Conservation (phyloP, 179 eudicot species). For the Beta macrorhiza region DNA sequence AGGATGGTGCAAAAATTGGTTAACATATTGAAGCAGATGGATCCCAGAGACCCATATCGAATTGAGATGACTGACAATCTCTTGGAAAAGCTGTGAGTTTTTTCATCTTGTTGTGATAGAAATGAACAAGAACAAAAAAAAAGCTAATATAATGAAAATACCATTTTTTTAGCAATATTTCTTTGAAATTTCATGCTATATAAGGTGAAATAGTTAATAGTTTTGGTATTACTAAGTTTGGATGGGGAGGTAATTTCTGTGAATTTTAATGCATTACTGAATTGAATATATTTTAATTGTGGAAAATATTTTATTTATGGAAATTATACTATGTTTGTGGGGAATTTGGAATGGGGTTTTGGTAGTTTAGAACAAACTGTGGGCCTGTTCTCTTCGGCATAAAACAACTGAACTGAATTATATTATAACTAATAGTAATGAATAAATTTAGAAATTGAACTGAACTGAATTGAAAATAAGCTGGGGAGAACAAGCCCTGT, state of each 20-base stretch:
- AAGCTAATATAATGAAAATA: too few species aligned
- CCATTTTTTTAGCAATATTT: too few species aligned
- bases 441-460: too few species aligned
- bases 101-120: too few species aligned
- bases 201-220: not conserved
- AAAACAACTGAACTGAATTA: too few species aligned
- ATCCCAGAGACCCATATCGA: constrained; percentile 75
- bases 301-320: not conserved
- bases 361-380: not conserved
- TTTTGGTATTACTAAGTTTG: not conserved
- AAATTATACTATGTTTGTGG: not conserved
- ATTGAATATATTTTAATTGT: not conserved
- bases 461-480: too few species aligned
- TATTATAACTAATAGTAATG: too few species aligned
- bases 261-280: not conserved
- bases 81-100: constrained; percentile 79
- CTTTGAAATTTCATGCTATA: not conserved
- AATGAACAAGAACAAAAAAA: too few species aligned
- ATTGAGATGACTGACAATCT: constrained; percentile 82
- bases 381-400: too few species aligned
- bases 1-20: constrained; percentile 84
- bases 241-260: not conserved
- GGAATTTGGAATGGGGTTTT: not conserved
- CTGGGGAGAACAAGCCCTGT: too few species aligned
- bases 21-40: constrained; percentile 81